A percentile compares a stretch with the other conserved stretches of the same genome.
Evolutionary conservation across 768 basidiomycete species (phyloP).

Genomic region (Auricularia cornea): DNA sequence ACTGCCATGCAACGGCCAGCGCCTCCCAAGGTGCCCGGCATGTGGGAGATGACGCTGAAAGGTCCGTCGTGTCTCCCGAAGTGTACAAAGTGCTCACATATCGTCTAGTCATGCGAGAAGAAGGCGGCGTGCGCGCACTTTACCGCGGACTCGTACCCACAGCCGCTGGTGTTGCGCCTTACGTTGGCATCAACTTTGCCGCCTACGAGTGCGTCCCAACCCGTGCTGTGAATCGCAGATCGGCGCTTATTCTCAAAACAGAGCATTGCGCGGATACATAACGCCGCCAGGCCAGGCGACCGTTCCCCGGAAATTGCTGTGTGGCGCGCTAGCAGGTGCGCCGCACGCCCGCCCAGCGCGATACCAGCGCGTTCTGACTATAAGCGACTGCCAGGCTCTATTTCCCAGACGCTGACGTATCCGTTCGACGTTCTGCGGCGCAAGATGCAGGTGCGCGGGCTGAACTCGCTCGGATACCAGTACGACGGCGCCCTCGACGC

Average conservation of each 20-base stretch:
- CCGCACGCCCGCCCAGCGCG: slow-evolving; percentile 3
- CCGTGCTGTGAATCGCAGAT: neutral
- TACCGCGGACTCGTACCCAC: slow-evolving; percentile 83
- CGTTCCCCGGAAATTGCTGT: slow-evolving; percentile 61
- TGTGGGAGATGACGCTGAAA: slow-evolving; percentile 83
- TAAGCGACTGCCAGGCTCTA: slow-evolving; percentile 47
- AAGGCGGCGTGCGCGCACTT: slow-evolving; percentile 81
- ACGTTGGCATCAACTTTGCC: slow-evolving; percentile 80
- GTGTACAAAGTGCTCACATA: neutral
- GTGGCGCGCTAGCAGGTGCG: slow-evolving; percentile 81
- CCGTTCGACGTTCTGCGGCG: slow-evolving; percentile 91
- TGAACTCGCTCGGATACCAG: slow-evolving; percentile 52
- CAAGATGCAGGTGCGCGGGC: slow-evolving; percentile 91
- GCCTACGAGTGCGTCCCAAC: slow-evolving; percentile 53
- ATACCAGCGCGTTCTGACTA: slow-evolving; percentile 1
- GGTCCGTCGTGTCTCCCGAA: neutral
- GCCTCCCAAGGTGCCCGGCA: slow-evolving; percentile 28
- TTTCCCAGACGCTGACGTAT: slow-evolving; percentile 91
- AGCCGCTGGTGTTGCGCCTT: slow-evolving; percentile 80
- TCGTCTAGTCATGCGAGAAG: slow-evolving; percentile 65
- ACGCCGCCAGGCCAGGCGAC: slow-evolving; percentile 76
- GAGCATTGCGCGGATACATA: slow-evolving; percentile 55
- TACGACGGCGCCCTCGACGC: slow-evolving; percentile 81
- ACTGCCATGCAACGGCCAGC: slow-evolving; percentile 22
- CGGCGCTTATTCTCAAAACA: neutral